Evolutionary conservation across 2,329 filamentous ascomycete genomes (phyloP).

Genomic region (Chaetothyriales sp.): DNA sequence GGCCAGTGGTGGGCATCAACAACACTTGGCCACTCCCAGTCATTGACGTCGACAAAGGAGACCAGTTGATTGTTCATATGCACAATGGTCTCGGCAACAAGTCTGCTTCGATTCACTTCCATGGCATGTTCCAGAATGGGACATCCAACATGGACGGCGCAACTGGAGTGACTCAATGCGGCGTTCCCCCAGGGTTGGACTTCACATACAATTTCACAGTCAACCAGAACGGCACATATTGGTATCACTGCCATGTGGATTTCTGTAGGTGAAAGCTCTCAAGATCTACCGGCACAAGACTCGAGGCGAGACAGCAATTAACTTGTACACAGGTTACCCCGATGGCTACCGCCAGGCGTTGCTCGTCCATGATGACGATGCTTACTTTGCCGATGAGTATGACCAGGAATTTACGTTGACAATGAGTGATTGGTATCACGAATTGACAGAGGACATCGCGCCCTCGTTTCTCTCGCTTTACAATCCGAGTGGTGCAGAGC

Average conservation of each 20-base stretch:
- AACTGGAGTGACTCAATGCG: slow-evolving; percentile 50
- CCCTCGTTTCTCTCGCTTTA: slow-evolving; percentile 25
- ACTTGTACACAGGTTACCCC: slow-evolving; percentile 29
- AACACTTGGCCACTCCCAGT: slow-evolving; percentile 58
- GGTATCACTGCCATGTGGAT: slow-evolving; percentile 53
- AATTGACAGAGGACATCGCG: slow-evolving; percentile 41
- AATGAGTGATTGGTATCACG: slow-evolving; percentile 61
- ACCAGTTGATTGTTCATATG: slow-evolving; percentile 53
- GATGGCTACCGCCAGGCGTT: slow-evolving; percentile 54
- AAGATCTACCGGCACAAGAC: background rate
- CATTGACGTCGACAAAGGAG: slow-evolving; percentile 58
- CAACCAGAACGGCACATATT: slow-evolving; percentile 40
- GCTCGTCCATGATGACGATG: slow-evolving; percentile 45
- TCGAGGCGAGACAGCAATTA: background rate
- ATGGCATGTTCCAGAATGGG: slow-evolving; percentile 62
- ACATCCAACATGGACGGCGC: slow-evolving; percentile 63
- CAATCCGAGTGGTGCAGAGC: slow-evolving; percentile 47
- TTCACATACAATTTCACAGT: slow-evolving; percentile 55
- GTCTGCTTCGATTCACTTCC: slow-evolving; percentile 56
- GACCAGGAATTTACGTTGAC: slow-evolving; percentile 49
- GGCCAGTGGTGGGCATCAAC: slow-evolving; percentile 55
- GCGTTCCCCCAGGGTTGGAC: slow-evolving; percentile 45
- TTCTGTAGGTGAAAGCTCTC: slow-evolving; percentile 27
- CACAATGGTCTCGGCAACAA: slow-evolving; percentile 54
- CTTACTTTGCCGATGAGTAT: slow-evolving; percentile 38